A percentile compares a stretch with the other conserved stretches of the same genome.
Conservation (phyloP, 441 rosid genomes). For the Corymbia citriodora region DNA sequence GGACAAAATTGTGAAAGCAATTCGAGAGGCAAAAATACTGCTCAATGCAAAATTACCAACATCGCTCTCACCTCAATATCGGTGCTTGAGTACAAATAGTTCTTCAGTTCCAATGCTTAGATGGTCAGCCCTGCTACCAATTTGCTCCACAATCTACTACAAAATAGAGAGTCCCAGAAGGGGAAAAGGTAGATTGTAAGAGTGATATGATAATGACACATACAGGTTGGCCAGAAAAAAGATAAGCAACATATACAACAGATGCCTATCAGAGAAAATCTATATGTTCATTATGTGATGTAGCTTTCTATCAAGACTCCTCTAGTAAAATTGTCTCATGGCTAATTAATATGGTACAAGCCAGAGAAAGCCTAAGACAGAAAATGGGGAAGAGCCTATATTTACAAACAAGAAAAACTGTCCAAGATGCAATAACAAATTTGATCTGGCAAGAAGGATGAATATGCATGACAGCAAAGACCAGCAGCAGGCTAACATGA, state of each 20-base stretch:
- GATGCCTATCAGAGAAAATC: neutral
- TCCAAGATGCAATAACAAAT: neutral
- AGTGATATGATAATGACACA: neutral
- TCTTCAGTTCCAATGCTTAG: constrained; percentile 54
- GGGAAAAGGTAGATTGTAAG: neutral
- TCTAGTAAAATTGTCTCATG: neutral
- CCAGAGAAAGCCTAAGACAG: neutral
- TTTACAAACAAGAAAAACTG: neutral
- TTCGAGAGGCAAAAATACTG: neutral
- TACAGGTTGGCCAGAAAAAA: neutral
- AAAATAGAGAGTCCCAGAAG: neutral
- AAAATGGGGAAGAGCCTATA: neutral
- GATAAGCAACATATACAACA: neutral
- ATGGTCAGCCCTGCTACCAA: constrained; percentile 83
- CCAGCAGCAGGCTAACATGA: neutral
- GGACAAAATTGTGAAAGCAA: neutral
- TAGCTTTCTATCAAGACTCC: neutral
- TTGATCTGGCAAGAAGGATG: neutral
- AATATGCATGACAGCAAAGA: neutral
- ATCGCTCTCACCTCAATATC: constrained; percentile 63
- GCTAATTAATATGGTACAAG: neutral
- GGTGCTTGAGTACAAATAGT: constrained; percentile 76
- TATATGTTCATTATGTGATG: neutral
- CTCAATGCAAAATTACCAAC: neutral
- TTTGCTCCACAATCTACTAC: constrained; percentile 85